These are phyloP conservation scores for Fomitiporia mediterranea DNA, from an alignment of 1,284 basidiomycete species.

Conservation along the genomic window DNA sequence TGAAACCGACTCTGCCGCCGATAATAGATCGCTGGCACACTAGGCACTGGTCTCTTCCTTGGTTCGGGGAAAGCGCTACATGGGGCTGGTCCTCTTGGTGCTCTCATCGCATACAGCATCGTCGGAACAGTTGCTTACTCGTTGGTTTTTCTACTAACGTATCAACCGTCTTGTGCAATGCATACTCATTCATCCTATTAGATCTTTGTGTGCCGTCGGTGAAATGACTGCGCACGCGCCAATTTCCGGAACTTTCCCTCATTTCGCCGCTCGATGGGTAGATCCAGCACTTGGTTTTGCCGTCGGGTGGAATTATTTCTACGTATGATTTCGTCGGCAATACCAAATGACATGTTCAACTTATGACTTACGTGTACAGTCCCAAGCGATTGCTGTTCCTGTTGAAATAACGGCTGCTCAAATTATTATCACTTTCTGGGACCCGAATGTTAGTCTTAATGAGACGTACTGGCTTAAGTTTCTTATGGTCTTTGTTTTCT, in stretches of 20 bases:
- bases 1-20: constrained; percentile 6
- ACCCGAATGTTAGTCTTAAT: constrained; percentile 50
- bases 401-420: constrained; percentile 17
- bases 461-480: background rate
- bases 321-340: constrained; percentile 1
- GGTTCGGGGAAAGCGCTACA: constrained; percentile 66
- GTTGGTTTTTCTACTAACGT: constrained; percentile 31
- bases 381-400: constrained; percentile 14
- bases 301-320: constrained; percentile 19
- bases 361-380: background rate
- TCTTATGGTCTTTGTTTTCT: background rate
- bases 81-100: constrained; percentile 54
- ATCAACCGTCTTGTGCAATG: too few relatives aligned
- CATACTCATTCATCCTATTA: too few relatives aligned
- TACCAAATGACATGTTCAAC: background rate
- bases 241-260: constrained; percentile 70
- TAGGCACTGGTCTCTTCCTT: constrained; percentile 78
- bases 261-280: constrained; percentile 67
- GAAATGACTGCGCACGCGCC: constrained; percentile 71
- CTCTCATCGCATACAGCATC: constrained; percentile 55
- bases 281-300: constrained; percentile 51
- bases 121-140: constrained; percentile 61
- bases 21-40: constrained; percentile 61
- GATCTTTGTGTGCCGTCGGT: constrained; percentile 57
- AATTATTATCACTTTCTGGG: constrained; percentile 77